phyloP scores from a whole-genome alignment of 805 yeast species.

The Ogataea paraovalis region DNA sequence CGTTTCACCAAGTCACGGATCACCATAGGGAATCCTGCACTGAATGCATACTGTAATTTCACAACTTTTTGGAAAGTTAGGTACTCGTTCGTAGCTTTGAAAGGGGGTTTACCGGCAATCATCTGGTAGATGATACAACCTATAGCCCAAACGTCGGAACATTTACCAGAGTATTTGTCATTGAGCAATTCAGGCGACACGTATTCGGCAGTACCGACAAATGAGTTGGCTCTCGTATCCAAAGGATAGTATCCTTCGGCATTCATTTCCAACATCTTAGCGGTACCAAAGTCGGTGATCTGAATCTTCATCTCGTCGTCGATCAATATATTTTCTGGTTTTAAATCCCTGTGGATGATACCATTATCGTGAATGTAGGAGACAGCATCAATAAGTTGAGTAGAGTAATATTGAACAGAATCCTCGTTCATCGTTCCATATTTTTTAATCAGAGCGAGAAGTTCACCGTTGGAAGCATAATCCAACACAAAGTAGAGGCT shows the following conservation, averaged over 20 bases:
- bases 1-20: conserved; percentile 70
- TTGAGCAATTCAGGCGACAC: conserved; percentile 78
- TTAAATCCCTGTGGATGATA: conserved; percentile 74
- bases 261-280: conserved; percentile 59
- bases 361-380: conserved; percentile 71
- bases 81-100: conserved; percentile 79
- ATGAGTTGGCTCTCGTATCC: conserved; percentile 69
- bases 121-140: conserved; percentile 59
- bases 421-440: conserved; percentile 70
- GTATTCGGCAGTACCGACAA: conserved; percentile 84
- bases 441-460: conserved; percentile 61
- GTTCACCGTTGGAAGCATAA: conserved; percentile 77
- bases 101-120: conserved; percentile 72
- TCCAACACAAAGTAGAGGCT: conserved; percentile 73
- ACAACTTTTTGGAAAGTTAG: conserved; percentile 78
- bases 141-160: conserved; percentile 60
- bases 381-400: conserved; percentile 72
- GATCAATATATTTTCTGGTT: conserved; percentile 75
- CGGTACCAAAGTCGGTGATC: conserved; percentile 84
- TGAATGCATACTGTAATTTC: conserved; percentile 74
- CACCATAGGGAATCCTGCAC: conserved; percentile 78
- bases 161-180: conserved; percentile 62
- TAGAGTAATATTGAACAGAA: conserved; percentile 61
- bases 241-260: conserved; percentile 54
- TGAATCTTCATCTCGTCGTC: conserved; percentile 58